Evolutionary conservation across 2,329 filamentous ascomycete genomes (phyloP).

Genomic region (Taxawa tesnikishii): DNA sequence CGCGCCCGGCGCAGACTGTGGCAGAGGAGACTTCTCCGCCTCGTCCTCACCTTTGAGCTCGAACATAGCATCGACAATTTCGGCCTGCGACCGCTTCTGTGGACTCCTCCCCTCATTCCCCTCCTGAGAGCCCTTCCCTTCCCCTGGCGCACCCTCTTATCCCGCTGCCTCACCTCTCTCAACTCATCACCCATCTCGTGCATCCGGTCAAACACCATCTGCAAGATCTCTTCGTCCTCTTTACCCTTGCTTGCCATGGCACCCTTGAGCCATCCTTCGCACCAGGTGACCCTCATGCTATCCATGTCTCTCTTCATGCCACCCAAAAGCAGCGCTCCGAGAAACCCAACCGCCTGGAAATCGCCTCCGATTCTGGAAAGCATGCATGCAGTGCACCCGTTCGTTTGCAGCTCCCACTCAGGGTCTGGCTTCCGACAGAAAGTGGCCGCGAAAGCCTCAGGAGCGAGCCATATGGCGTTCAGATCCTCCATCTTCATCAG

Average conservation of each 20-base stretch:
- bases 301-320: constrained; percentile 10
- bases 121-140: too few relatives aligned
- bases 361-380: constrained; percentile 8
- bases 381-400: constrained; percentile 14
- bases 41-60: too few relatives aligned
- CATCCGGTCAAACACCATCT: constrained; percentile 4
- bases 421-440: constrained; percentile 2
- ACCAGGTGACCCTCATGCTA: constrained; percentile 14
- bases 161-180: not conserved
- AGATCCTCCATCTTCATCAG: constrained; percentile 5
- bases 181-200: constrained; percentile 1
- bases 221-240: too few relatives aligned
- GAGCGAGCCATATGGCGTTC: constrained; percentile 9
- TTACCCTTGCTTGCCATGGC: constrained; percentile 6
- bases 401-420: constrained; percentile 6
- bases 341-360: constrained; percentile 8
- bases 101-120: too few relatives aligned
- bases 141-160: not conserved
- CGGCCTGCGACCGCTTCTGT: too few relatives aligned
- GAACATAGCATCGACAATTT: too few relatives aligned
- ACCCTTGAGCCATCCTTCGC: constrained; percentile 10
- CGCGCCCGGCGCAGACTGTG: too few relatives aligned
- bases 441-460: constrained; percentile 3
- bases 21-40: too few relatives aligned
- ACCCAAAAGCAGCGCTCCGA: constrained; percentile 14